These are phyloP conservation scores for Hymenoscyphus fraxineus DNA, from an alignment of 2,329 filamentous ascomycete genomes.

Conservation along the genomic window DNA sequence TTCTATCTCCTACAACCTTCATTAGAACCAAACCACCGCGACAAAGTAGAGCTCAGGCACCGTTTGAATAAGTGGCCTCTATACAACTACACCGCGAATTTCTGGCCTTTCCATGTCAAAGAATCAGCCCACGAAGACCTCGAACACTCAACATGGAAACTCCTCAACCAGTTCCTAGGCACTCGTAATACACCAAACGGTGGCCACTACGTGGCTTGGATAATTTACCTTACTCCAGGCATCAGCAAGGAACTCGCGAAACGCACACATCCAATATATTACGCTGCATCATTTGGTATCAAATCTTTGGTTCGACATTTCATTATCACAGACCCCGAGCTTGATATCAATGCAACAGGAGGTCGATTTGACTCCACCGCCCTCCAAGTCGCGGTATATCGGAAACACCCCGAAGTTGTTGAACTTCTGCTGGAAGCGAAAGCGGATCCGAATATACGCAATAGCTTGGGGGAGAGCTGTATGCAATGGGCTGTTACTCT, in stretches of 20 bases:
- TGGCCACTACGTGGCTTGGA: not conserved
- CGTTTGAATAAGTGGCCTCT: not conserved
- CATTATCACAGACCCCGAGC: not conserved
- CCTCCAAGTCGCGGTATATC: slow-evolving; percentile 5
- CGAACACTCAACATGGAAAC: not conserved
- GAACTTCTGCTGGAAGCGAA: not conserved
- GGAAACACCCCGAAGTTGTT: not conserved
- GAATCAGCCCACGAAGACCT: not conserved
- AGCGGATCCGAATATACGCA: not conserved
- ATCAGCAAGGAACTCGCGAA: not conserved
- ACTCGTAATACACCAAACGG: not conserved
- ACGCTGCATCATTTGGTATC: slow-evolving; percentile 6
- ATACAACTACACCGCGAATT: slow-evolving; percentile 5
- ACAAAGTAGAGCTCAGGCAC: not conserved
- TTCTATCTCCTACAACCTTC: slow-evolving; percentile 5
- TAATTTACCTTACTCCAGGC: not conserved
- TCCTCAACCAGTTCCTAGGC: not conserved
- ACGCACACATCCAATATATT: slow-evolving; percentile 2
- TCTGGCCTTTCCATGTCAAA: slow-evolving; percentile 3
- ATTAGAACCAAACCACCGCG: not conserved
- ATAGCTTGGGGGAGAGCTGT: not conserved
- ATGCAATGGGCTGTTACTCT: not conserved
- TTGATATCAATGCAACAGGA: not conserved
- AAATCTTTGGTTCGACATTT: not conserved
- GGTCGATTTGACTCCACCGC: not conserved